Conservation (phyloP, 2,329 filamentous ascomycete genomes). For the Fusarium humuli region DNA sequence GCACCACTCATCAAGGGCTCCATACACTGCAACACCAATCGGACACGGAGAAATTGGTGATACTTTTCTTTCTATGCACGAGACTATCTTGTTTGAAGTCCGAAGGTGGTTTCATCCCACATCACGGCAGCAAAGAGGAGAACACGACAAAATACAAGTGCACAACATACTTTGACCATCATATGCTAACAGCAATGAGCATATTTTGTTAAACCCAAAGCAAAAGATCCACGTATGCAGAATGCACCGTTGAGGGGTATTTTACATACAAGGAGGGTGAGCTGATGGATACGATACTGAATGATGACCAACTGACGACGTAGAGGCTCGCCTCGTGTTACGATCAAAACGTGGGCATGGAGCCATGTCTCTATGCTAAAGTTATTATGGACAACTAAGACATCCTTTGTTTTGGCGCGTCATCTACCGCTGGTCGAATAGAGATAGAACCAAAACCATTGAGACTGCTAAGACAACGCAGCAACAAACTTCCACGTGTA, state of each 20-base stretch:
- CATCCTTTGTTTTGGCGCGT: background rate
- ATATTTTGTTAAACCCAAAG: slow-evolving; percentile 12
- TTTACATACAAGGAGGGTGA: slow-evolving; percentile 18
- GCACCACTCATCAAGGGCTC: background rate
- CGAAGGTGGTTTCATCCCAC: slow-evolving; percentile 5
- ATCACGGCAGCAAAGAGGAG: slow-evolving; percentile 10
- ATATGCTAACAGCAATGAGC: background rate
- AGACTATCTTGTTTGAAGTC: slow-evolving; percentile 18
- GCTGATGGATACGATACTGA: slow-evolving; percentile 13
- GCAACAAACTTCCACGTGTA: slow-evolving; percentile 6
- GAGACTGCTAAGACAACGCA: background rate
- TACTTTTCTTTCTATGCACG: background rate
- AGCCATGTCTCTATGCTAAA: background rate
- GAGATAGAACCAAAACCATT: background rate
- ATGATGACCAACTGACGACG: slow-evolving; percentile 35
- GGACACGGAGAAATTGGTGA: background rate
- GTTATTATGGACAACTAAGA: background rate
- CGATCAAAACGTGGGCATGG: slow-evolving; percentile 18
- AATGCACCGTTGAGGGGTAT: slow-evolving; percentile 22
- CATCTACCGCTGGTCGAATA: background rate
- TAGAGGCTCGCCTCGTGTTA: slow-evolving; percentile 6
- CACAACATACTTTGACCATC: background rate
- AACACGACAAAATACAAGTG: background rate
- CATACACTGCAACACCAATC: slow-evolving; percentile 12
- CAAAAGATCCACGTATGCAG: slow-evolving; percentile 23